These are phyloP conservation scores for Talaromyces marneffei DNA, from an alignment of 2,329 filamentous ascomycete species.

Conservation along the genomic window DNA sequence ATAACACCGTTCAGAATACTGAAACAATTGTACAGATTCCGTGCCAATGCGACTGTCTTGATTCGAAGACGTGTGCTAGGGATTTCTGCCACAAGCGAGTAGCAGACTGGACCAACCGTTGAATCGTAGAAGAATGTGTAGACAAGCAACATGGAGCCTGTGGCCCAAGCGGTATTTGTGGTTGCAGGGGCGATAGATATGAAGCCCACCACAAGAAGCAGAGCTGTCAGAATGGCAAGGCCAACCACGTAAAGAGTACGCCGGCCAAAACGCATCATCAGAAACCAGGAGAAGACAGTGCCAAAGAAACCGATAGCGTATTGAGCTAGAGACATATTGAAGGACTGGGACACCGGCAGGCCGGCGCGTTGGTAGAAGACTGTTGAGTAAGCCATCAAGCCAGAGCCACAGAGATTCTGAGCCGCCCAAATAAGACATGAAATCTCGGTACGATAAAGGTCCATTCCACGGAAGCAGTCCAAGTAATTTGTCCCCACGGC, in stretches of 20 bases:
- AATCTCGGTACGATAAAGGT: conserved; percentile 72
- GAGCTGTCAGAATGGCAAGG: background rate
- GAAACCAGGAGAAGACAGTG: conserved; percentile 71
- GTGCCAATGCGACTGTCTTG: conserved; percentile 43
- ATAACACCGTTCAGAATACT: conserved; percentile 37
- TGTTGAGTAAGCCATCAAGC: conserved; percentile 59
- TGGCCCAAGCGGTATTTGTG: conserved; percentile 40
- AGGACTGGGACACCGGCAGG: conserved; percentile 48
- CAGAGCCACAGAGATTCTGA: conserved; percentile 59
- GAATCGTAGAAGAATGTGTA: conserved; percentile 18
- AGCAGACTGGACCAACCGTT: conserved; percentile 37
- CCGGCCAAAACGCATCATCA: conserved; percentile 59
- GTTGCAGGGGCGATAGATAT: background rate
- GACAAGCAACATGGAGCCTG: background rate
- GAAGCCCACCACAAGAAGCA: background rate
- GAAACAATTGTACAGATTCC: conserved; percentile 33
- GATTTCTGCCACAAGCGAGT: conserved; percentile 40
- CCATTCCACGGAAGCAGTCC: conserved; percentile 76
- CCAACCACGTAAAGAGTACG: background rate
- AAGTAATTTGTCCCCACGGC: conserved; percentile 67
- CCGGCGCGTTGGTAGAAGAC: conserved; percentile 55
- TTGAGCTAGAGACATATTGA: conserved; percentile 49
- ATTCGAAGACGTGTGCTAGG: conserved; percentile 38
- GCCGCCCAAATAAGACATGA: conserved; percentile 60
- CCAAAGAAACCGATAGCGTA: conserved; percentile 67